phyloP scores from a whole-genome alignment of 1,284 basidiomycete genomes.

The Cryptococcus sp. region DNA sequence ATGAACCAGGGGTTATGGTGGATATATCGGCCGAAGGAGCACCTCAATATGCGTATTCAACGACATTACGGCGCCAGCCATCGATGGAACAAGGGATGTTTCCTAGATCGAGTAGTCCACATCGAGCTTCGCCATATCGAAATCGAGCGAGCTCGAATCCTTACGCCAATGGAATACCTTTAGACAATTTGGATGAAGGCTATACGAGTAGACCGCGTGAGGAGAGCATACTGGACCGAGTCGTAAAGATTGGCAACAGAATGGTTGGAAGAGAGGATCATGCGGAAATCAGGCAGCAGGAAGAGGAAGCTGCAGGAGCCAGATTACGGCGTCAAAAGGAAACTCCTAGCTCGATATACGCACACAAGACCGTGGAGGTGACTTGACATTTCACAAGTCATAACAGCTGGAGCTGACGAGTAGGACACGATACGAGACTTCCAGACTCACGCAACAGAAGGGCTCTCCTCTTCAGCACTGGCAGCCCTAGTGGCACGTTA shows the following conservation, averaged over 20 bases:
- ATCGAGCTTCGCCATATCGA: slow-evolving; percentile 10
- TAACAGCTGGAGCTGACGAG: slow-evolving; percentile 48
- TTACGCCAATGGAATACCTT: slow-evolving; percentile 15
- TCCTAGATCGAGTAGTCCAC: slow-evolving; percentile 18
- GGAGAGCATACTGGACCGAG: slow-evolving; percentile 5
- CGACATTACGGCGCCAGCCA: slow-evolving; percentile 65
- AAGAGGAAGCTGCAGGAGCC: slow-evolving; percentile 18
- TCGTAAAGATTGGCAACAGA: slow-evolving; percentile 17
- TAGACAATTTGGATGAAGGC: slow-evolving; percentile 6
- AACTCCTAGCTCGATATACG: slow-evolving; percentile 43
- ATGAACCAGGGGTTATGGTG: not conserved
- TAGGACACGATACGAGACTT: slow-evolving; percentile 49
- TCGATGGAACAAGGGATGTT: slow-evolving; percentile 8
- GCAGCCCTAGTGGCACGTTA: slow-evolving; percentile 63
- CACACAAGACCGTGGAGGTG: slow-evolving; percentile 40
- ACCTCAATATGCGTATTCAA: slow-evolving; percentile 66
- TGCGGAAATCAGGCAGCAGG: slow-evolving; percentile 20
- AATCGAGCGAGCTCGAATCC: slow-evolving; percentile 3
- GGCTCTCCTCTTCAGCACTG: slow-evolving; percentile 63
- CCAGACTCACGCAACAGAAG: slow-evolving; percentile 61
- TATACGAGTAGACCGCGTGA: slow-evolving; percentile 3
- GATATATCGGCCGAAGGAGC: not conserved
- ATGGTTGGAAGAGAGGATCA: slow-evolving; percentile 28
- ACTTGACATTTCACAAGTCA: slow-evolving; percentile 48
- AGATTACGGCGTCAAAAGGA: slow-evolving; percentile 36